Base-by-base conservation (phyloP, 169 alveolate species). In the Plasmodium vivax region DNA sequence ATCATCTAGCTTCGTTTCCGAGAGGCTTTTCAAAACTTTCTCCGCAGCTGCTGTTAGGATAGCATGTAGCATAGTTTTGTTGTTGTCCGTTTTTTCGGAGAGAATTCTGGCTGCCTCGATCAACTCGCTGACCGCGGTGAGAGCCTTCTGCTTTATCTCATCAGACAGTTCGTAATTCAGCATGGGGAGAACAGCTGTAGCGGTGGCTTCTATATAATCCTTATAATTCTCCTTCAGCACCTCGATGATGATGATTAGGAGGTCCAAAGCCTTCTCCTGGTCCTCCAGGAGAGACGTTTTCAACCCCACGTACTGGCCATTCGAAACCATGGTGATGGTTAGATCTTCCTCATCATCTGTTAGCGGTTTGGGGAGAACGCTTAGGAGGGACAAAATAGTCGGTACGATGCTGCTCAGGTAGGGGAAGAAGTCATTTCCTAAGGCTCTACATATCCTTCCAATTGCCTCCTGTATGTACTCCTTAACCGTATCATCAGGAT, bases 361-460 rank as follows among this genome's bases (percentile, higher is more conserved):
- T 82, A 85, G 62, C 8, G 93, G 94, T 72, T 80, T 90, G 10
- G 93, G 93, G 30, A 84, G 74, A 7, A 83, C 54, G 4, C 84
- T 79, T 9, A 79, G 51, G 62, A 90, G 81, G 54, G 94, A 90
- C 27, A 96, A 93, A 5, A 97, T 94, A 0, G 92, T 62, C 32
- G 99, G 99, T 34, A 98, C 97, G 23, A 98, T 88, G 41, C 95
- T 97, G n/a, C 99, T 98, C 30, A 98, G 72, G 94, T 96, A 98
- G 41, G 98, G 98, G 58, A 96, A 94, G 85, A 98, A 98, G 87
- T 98, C 97, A 32, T 88, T 92, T 19, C 97, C 98, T 85, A 98
- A 95, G 5, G 98, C 98, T 27, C 98, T 82, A 93, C 99, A 98
- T 91, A 98, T 95, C 16, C 99, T 92, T 27, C 98, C 97, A 47